Base-by-base conservation (phyloP, 768 basidiomycete species). In the Trametes punicea region DNA sequence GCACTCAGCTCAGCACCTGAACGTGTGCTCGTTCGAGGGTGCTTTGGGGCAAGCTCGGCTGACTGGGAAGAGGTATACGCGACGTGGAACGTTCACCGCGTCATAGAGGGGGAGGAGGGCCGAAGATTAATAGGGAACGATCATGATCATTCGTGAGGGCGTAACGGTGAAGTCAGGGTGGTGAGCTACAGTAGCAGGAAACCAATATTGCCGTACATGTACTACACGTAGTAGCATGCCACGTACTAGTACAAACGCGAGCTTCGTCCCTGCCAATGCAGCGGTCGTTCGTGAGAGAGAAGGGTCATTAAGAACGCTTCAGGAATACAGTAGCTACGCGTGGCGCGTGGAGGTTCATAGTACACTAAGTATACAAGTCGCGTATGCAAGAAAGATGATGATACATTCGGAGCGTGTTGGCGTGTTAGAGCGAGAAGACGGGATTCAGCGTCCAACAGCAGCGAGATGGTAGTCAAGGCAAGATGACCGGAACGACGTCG, bases 381-480 rank as follows among this genome's bases (percentile, higher is more conserved):
- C n/a, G 52, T 39, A 54, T 39, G 27, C 44, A 54, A 54, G 44
- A 39, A 38, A 16, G 25, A n/a, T n/a, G n/a, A n/a, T n/a, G 52
- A 54, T 54, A 54, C 52, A 54, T 46, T 44, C 33, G 44, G 34
- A 30, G 26, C 52, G 30, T 30, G 16, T 34, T n/a, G 49, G 26
- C 4, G 21, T 9, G 47, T 7, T 15, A 20, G n/a, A 21, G n/a
- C n/a, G n/a, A n/a, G n/a, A n/a, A n/a, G n/a, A n/a, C n/a, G n/a
- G n/a, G n/a, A n/a, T n/a, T n/a, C n/a, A n/a, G 21, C 6, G 39
- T 13, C 15, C 39, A 41, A 31, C 49, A 33, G 39, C 38, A 40
- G 39, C 39, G 18, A 41, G 49, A 41, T 23, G 42, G 42, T 15
- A 21, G 42, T 25, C 9, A 44, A 15, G 16, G 23, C 23, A 16